A percentile compares a stretch with the other conserved stretches of the same genome.
These are phyloP conservation scores for Vitis cinerea DNA, from an alignment of 164 flowering plant genomes.

Conservation along the genomic window DNA sequence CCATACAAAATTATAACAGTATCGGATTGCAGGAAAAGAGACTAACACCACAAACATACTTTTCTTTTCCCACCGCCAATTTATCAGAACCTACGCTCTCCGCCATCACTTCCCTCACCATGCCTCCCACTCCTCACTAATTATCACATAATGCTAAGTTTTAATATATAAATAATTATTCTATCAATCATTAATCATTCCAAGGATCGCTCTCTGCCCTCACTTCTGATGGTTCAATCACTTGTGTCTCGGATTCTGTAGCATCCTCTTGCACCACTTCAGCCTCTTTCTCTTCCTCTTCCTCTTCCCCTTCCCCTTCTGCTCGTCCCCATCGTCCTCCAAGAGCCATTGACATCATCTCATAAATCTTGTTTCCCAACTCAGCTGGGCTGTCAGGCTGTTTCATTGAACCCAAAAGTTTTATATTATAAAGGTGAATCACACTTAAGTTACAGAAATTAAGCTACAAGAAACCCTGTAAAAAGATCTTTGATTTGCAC, in stretches of 20 bases:
- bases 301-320: conserved; percentile 45
- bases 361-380: conserved; percentile 85
- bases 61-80: too few species aligned
- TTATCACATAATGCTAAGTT: too few species aligned
- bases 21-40: too few species aligned
- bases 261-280: conserved; percentile 13
- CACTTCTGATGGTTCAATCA: conserved; percentile 81
- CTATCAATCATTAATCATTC: conserved; percentile 42
- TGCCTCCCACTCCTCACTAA: too few species aligned
- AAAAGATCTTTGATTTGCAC: conserved; percentile 4
- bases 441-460: too few species aligned
- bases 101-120: too few species aligned
- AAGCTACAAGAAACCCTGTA: too few species aligned
- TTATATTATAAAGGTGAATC: background rate
- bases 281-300: conserved; percentile 13
- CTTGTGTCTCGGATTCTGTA: conserved; percentile 43
- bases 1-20: too few species aligned
- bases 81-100: too few species aligned
- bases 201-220: conserved; percentile 75
- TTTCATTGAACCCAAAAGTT: background rate
- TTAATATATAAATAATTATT: background rate
- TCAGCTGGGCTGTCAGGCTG: conserved; percentile 99
- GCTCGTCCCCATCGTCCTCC: conserved; percentile 94
- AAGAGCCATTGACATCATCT: conserved; percentile 95
- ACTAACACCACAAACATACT: too few species aligned